Percentiles rank a stretch among this genome's conserved stretches.
phyloP scores from a whole-genome alignment of 352 stramenopile genomes.

The Thraustotheca clavata region DNA sequence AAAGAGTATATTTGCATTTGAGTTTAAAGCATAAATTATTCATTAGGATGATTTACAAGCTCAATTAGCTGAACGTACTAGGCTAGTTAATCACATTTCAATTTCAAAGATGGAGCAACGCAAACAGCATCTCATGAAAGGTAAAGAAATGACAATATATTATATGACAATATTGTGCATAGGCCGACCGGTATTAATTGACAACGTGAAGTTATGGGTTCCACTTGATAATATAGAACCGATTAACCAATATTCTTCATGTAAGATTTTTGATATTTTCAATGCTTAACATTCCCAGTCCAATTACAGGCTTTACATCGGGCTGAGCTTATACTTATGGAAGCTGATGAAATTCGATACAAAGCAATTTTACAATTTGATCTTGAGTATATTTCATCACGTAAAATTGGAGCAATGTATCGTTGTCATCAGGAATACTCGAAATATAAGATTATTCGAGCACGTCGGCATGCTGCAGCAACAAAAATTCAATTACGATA shows the following conservation, averaged over 20 bases:
- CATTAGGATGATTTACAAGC: neutral
- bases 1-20: neutral
- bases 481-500: conserved; percentile 59
- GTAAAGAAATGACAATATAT: neutral
- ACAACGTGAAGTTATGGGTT: conserved; percentile 63
- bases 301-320: conserved; percentile 35
- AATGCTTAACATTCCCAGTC: conserved; percentile 21
- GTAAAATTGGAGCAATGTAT: conserved; percentile 37
- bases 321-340: conserved; percentile 56
- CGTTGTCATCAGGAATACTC: conserved; percentile 26
- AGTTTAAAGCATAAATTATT: neutral
- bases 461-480: conserved; percentile 31
- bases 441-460: conserved; percentile 29
- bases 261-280: conserved; percentile 22
- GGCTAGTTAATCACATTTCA: conserved; percentile 3
- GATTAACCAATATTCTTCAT: conserved; percentile 21
- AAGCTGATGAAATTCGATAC: conserved; percentile 51
- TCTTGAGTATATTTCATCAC: conserved; percentile 36
- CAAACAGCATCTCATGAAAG: neutral
- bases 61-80: conserved; percentile 8
- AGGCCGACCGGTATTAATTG: conserved; percentile 43
- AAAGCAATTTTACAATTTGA: conserved; percentile 39
- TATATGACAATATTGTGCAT: neutral
- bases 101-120: neutral
- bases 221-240: conserved; percentile 29